Evolutionary conservation across 2,329 filamentous ascomycete species (phyloP).

Genomic region (Didymella lethalis): DNA sequence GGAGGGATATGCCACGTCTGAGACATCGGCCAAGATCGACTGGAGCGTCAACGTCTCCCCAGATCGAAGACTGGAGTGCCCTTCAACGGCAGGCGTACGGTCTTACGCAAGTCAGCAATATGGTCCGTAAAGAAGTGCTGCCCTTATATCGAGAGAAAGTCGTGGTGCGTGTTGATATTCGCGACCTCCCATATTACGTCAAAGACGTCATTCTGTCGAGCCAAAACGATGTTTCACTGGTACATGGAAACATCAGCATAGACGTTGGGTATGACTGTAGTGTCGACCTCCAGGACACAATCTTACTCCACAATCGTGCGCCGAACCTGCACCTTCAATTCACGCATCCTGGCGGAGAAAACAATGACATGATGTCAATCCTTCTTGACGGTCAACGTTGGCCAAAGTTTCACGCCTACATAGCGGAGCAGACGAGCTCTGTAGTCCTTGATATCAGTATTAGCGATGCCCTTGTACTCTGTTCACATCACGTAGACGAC

Average conservation of each 20-base stretch:
- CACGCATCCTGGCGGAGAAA: not conserved
- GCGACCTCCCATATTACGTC: not conserved
- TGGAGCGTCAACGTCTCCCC: not conserved
- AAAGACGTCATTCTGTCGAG: not conserved
- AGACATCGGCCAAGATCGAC: not conserved
- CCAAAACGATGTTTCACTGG: not conserved
- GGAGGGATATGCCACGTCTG: not conserved
- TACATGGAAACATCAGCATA: slow-evolving; percentile 4
- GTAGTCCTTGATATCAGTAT: not conserved
- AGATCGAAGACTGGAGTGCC: not conserved
- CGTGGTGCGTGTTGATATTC: not conserved
- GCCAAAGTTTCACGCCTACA: slow-evolving; percentile 7
- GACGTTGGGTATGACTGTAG: not conserved
- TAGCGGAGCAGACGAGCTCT: not conserved
- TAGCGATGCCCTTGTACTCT: not conserved
- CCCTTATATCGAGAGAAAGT: not conserved
- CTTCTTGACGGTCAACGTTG: not conserved
- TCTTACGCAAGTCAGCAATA: slow-evolving; percentile 1
- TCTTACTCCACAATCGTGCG: not conserved
- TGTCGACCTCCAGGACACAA: not conserved
- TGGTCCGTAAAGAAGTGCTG: slow-evolving; percentile 2
- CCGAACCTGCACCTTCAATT: not conserved
- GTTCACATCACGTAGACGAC: not conserved
- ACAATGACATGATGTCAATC: slow-evolving; percentile 5
- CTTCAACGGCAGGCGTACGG: not conserved